Evolutionary conservation across 495 filamentous ascomycete species (phyloP).

Genomic region (Margaritispora aquatica): DNA sequence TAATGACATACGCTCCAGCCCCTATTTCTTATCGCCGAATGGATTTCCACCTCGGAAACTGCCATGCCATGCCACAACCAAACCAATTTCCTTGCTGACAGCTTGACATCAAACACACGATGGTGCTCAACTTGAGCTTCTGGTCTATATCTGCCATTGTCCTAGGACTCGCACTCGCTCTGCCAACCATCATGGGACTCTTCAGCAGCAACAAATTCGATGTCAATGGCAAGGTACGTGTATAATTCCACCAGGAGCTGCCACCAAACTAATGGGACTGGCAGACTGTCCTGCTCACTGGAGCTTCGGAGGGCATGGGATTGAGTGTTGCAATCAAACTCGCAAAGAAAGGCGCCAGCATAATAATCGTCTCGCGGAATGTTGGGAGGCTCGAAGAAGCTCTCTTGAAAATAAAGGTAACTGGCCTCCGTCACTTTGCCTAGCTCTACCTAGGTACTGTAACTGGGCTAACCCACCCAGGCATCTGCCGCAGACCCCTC

Average conservation of each 20-base stretch:
- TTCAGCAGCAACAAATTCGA: conserved; percentile 22
- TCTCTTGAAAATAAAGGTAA: conserved; percentile 58
- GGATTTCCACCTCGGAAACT: not conserved
- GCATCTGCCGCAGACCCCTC: conserved; percentile 50
- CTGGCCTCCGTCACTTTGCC: conserved; percentile 3
- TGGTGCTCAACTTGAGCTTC: conserved; percentile 8
- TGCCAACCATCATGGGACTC: conserved; percentile 21
- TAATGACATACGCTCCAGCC: no score
- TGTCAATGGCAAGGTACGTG: conserved; percentile 22
- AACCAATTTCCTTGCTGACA: not conserved
- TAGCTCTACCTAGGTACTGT: no score
- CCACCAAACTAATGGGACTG: no score
- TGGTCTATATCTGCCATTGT: conserved; percentile 13
- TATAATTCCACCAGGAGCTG: no score
- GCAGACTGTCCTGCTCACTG: conserved; percentile 82
- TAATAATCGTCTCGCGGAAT: conserved; percentile 79
- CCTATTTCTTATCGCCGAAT: not conserved
- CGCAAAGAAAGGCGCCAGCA: conserved; percentile 75
- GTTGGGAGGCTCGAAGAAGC: conserved; percentile 67
- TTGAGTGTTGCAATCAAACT: conserved; percentile 64
- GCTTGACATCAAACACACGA: conserved; percentile 1
- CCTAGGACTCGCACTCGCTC: not conserved
- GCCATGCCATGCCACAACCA: no score
- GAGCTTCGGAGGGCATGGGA: conserved; percentile 92
- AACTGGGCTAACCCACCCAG: conserved; percentile 28